phyloP scores from a whole-genome alignment of 1,139 yeast species.

The Wickerhamomyces sp. region DNA sequence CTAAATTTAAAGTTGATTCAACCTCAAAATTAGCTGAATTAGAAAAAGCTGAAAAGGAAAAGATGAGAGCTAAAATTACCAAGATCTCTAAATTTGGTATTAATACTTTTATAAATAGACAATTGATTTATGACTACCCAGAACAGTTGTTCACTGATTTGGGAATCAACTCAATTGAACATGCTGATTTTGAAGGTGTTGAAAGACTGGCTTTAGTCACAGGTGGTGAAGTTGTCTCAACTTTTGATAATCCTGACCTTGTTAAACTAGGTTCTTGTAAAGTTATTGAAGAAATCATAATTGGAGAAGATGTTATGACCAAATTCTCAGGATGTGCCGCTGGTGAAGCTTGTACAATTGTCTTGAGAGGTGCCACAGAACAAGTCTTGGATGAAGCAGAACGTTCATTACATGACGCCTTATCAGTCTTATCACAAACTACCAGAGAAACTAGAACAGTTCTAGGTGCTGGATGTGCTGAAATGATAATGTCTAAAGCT shows the following conservation, averaged over 20 bases:
- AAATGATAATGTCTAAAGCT: constrained; percentile 97
- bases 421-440: constrained; percentile 92
- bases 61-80: constrained; percentile 87
- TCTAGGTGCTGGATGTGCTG: constrained; percentile 97
- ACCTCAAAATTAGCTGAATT: constrained; percentile 92
- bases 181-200: constrained; percentile 97
- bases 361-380: constrained; percentile 94
- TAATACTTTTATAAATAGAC: constrained; percentile 91
- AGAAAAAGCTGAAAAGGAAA: constrained; percentile 91
- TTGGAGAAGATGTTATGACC: constrained; percentile 82
- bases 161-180: constrained; percentile 88
- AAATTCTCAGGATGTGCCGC: constrained; percentile 93
- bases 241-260: constrained; percentile 87
- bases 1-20: constrained; percentile 94
- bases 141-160: constrained; percentile 90
- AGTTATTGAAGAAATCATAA: constrained; percentile 80
- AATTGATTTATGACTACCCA: constrained; percentile 95
- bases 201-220: constrained; percentile 95
- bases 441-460: constrained; percentile 93
- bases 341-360: constrained; percentile 96
- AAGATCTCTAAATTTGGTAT: constrained; percentile 80
- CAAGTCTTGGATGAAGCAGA: constrained; percentile 96
- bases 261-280: constrained; percentile 90
- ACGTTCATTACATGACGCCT: constrained; percentile 94
- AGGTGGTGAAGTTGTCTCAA: constrained; percentile 97